Percentiles rank a stretch among this genome's conserved stretches.
Evolutionary conservation across 768 basidiomycete genomes (phyloP).

Genomic region (Daedalea quercina): DNA sequence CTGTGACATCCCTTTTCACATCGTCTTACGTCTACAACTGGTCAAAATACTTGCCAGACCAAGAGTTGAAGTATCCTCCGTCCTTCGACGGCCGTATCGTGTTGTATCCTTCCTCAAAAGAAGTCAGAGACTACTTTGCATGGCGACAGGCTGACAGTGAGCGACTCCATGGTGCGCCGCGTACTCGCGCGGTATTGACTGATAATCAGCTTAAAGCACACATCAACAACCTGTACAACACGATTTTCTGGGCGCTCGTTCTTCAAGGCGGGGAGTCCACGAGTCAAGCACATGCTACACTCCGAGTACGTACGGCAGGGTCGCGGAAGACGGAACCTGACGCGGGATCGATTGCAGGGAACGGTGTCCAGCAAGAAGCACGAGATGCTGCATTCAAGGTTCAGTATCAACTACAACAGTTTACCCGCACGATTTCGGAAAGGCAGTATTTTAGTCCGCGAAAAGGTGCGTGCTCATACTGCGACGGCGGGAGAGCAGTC

Average conservation of each 20-base stretch:
- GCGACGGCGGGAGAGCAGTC: background rate
- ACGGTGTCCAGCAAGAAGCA: slow-evolving; percentile 88
- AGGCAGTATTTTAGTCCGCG: slow-evolving; percentile 77
- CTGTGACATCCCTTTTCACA: slow-evolving; percentile 83
- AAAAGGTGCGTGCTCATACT: slow-evolving; percentile 34
- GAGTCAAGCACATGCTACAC: slow-evolving; percentile 72
- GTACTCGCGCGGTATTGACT: background rate
- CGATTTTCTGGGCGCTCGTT: slow-evolving; percentile 90
- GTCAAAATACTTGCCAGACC: slow-evolving; percentile 70
- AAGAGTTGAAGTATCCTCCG: slow-evolving; percentile 72
- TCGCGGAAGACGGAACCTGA: background rate
- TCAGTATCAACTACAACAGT: slow-evolving; percentile 83
- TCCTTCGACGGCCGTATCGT: slow-evolving; percentile 90
- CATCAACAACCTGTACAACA: slow-evolving; percentile 97
- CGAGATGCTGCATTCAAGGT: slow-evolving; percentile 80
- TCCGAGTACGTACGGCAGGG: slow-evolving; percentile 45
- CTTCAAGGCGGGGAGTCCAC: slow-evolving; percentile 74
- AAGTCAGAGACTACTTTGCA: slow-evolving; percentile 86
- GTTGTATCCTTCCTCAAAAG: slow-evolving; percentile 65
- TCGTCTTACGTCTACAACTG: slow-evolving; percentile 87
- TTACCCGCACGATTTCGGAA: slow-evolving; percentile 70
- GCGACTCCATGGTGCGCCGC: slow-evolving; percentile 20
- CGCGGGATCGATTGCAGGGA: slow-evolving; percentile 42
- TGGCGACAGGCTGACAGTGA: slow-evolving; percentile 96
- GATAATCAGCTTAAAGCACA: slow-evolving; percentile 54